Evolutionary conservation across 768 basidiomycete species (phyloP).

Genomic region (Boletus barrowsii): DNA sequence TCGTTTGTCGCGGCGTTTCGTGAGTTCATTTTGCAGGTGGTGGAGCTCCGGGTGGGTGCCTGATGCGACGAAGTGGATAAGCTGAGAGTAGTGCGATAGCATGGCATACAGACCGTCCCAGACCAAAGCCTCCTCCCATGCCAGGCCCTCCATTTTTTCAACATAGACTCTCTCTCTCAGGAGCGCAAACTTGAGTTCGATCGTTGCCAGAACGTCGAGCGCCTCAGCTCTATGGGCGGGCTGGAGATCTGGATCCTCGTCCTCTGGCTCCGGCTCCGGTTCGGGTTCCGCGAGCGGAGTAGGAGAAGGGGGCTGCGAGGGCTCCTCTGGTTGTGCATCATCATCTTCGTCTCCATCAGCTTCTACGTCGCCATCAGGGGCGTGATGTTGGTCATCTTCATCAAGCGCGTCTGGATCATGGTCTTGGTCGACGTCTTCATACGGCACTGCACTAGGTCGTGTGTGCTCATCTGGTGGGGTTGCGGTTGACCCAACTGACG

Average conservation of each 20-base stretch:
- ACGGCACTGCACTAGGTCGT: conserved; percentile 16
- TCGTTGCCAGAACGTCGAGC: conserved; percentile 79
- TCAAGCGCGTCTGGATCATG: conserved; percentile 17
- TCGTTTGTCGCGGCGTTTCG: conserved; percentile 75
- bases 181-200: conserved; percentile 91
- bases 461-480: conserved; percentile 17
- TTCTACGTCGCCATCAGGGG: conserved; percentile 15
- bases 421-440: conserved; percentile 29
- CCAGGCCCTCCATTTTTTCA: conserved; percentile 89
- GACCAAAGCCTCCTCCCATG: conserved; percentile 84
- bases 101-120: conserved; percentile 56
- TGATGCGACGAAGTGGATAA: conserved; percentile 28
- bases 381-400: conserved; percentile 22
- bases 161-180: conserved; percentile 85
- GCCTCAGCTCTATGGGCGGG: conserved; percentile 85
- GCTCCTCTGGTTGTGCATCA: conserved; percentile 26
- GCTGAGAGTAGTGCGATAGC: neutral
- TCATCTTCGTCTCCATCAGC: conserved; percentile 35
- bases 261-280: conserved; percentile 27
- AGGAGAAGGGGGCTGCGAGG: conserved; percentile 24
- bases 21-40: conserved; percentile 76
- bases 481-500: conserved; percentile 18
- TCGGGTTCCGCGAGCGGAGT: conserved; percentile 26
- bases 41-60: conserved; percentile 85
- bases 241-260: conserved; percentile 68